Evolutionary conservation across 768 basidiomycete species (phyloP), one percentile per base, ranked within the genome.

Genomic region (Sporobolomyces roseus): DNA sequence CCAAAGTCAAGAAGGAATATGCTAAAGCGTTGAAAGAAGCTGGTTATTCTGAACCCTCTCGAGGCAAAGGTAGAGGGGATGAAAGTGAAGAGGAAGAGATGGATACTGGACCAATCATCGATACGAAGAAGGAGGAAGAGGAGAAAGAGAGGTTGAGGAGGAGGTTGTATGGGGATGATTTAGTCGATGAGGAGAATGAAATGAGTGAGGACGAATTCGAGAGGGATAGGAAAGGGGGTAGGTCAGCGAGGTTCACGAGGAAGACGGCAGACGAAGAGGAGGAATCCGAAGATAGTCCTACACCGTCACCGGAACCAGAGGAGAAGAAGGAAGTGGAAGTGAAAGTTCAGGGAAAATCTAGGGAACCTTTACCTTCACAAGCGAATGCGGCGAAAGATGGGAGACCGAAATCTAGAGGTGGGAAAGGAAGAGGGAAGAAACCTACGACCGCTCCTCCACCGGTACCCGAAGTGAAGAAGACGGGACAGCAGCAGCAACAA

Each of bases 1-100:
- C 72, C 4, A 64, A 66, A 45, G 58, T 73, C 49, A 73, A 73
- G 65, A 64, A 63, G 36, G 38, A 55, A 25, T 66, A 70, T 58
- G 56, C 62, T 17, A 70, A 70, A 63, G 65, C 61, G 4, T 63
- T 73, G 52, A 61, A 63, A 32, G 65, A 65, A 29, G 71, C 65
- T 25, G 71, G 71, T 14, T 73, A 73, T 61, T 65, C 41, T 48
- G 25, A 10, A 17, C 27, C 25, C 19, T 38, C 49, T 5, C 17
- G 30, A 0, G 19, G 21, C 25, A 49, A 54, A 29, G 29, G 49
- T 35, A 30, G 66, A n/a, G 33, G 52, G 6, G 30, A 51, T 16
- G 54, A 51, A 6, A 36, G 32, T 5, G 70, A 60, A 49, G 56
- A 53, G 16, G 19, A 14, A 2, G 63, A 65, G 30, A 38, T 35